Conservation (phyloP, 352 stramenopile species). For the Globisporangium iwayamae region DNA sequence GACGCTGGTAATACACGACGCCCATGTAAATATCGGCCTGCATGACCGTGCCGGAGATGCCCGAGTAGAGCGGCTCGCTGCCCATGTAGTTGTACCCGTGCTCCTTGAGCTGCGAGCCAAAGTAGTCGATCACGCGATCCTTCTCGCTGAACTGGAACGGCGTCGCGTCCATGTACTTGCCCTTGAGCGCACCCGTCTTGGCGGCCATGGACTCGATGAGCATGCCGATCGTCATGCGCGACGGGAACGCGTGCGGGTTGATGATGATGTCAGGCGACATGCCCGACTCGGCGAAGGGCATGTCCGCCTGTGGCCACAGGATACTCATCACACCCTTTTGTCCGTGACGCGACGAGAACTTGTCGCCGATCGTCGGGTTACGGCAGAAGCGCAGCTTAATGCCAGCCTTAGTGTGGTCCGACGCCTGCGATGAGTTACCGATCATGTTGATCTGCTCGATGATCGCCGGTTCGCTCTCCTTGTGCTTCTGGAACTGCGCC, state of each 20-base stretch:
- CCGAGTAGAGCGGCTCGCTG: constrained; percentile 98
- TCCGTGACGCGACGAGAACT: constrained; percentile 98
- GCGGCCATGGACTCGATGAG: constrained; percentile 99
- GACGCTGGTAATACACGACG: constrained; percentile 99
- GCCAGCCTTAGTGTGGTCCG: constrained; percentile 84
- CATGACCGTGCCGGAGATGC: constrained; percentile 98
- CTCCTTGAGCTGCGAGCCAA: constrained; percentile 96
- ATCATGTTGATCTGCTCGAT: constrained; percentile 95
- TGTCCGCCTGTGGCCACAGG: constrained; percentile 98
- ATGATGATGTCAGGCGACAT: constrained; percentile 99
- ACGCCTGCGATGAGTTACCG: constrained; percentile 58
- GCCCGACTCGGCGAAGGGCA: constrained; percentile 98
- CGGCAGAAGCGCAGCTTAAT: constrained; percentile 98
- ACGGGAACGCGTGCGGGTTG: constrained; percentile 98
- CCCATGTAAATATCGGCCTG: constrained; percentile 99
- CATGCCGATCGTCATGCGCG: constrained; percentile 97
- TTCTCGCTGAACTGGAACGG: constrained; percentile 99
- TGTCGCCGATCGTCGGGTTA: constrained; percentile 99
- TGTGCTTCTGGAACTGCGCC: constrained; percentile 93
- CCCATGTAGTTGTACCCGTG: constrained; percentile 99
- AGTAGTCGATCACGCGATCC: constrained; percentile 98
- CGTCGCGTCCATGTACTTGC: constrained; percentile 97
- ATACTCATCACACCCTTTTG: constrained; percentile 99
- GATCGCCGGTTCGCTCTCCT: constrained; percentile 96
- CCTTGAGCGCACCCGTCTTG: constrained; percentile 98